Percentiles rank a stretch among this genome's conserved stretches.
Conservation (phyloP, 2,329 filamentous ascomycete species). For the Sclerotinia glacialis region DNA sequence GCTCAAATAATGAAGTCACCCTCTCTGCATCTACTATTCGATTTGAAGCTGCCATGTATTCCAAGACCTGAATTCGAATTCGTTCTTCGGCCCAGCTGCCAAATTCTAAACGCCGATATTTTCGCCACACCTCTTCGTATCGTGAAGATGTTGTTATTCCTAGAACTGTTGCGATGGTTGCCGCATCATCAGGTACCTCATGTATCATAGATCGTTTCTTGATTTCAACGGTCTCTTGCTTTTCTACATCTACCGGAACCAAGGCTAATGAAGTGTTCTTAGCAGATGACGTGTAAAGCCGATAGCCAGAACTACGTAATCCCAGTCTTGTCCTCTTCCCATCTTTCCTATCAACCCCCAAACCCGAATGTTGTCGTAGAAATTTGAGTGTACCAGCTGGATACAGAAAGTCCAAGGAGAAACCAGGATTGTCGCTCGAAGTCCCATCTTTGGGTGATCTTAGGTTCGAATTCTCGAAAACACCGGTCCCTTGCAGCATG, state of each 20-base stretch:
- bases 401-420: constrained; percentile 44
- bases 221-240: neutral
- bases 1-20: constrained; percentile 46
- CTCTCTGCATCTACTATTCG: constrained; percentile 43
- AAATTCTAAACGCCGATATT: constrained; percentile 38
- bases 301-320: constrained; percentile 33
- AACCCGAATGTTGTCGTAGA: constrained; percentile 37
- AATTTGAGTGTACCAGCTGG: constrained; percentile 42
- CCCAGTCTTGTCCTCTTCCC: constrained; percentile 26
- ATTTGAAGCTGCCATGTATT: constrained; percentile 43
- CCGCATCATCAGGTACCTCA: neutral
- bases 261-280: constrained; percentile 23
- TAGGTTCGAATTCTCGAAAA: constrained; percentile 22
- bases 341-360: constrained; percentile 34
- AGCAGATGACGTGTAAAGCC: constrained; percentile 40
- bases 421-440: constrained; percentile 25
- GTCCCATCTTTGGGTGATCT: constrained; percentile 23
- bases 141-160: constrained; percentile 28
- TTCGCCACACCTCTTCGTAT: constrained; percentile 44
- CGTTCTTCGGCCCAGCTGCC: constrained; percentile 26
- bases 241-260: constrained; percentile 6
- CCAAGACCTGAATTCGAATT: constrained; percentile 37
- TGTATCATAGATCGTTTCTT: neutral
- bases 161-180: constrained; percentile 23
- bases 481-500: constrained; percentile 30